phyloP scores from a whole-genome alignment of 805 yeast genomes.

The Wickerhamomyces bovis region DNA sequence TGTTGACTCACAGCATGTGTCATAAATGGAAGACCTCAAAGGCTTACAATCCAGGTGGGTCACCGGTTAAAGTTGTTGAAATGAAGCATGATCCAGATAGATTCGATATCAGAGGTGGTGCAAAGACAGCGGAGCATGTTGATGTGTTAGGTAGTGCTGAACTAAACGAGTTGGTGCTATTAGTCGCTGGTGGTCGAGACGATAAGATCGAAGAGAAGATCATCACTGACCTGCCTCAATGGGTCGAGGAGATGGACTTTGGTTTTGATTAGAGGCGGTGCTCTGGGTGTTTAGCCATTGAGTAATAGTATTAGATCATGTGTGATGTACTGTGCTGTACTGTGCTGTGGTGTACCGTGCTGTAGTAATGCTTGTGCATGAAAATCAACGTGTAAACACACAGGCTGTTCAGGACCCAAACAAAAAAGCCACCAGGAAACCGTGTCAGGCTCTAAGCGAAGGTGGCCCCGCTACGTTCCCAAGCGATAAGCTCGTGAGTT shows the following conservation, averaged over 20 bases:
- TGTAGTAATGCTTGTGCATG: too few relatives aligned
- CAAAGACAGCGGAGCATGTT: slow-evolving; percentile 96
- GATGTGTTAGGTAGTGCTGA: slow-evolving; percentile 93
- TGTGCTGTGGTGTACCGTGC: too few relatives aligned
- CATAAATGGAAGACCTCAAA: slow-evolving; percentile 80
- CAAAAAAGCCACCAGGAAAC: background rate
- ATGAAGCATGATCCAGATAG: slow-evolving; percentile 89
- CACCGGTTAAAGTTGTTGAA: slow-evolving; percentile 76
- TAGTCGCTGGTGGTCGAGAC: slow-evolving; percentile 80
- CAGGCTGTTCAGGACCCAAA: too few relatives aligned
- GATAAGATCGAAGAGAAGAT: slow-evolving; percentile 54
- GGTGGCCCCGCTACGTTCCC: too few relatives aligned
- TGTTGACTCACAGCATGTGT: slow-evolving; percentile 83
- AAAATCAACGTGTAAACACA: too few relatives aligned
- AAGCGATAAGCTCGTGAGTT: too few relatives aligned
- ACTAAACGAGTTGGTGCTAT: slow-evolving; percentile 76
- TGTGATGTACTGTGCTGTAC: too few relatives aligned
- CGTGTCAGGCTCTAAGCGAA: background rate
- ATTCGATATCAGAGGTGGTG: slow-evolving; percentile 94
- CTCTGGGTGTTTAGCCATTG: background rate
- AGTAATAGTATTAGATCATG: too few relatives aligned
- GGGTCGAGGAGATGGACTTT: slow-evolving; percentile 37
- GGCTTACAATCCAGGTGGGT: slow-evolving; percentile 73
- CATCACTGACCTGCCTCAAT: slow-evolving; percentile 53
- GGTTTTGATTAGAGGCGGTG: slow-evolving; percentile 8